Evolutionary conservation across 768 basidiomycete species (phyloP), one percentile per base, ranked within the genome.

Genomic region (Pisolithus microcarpus): DNA sequence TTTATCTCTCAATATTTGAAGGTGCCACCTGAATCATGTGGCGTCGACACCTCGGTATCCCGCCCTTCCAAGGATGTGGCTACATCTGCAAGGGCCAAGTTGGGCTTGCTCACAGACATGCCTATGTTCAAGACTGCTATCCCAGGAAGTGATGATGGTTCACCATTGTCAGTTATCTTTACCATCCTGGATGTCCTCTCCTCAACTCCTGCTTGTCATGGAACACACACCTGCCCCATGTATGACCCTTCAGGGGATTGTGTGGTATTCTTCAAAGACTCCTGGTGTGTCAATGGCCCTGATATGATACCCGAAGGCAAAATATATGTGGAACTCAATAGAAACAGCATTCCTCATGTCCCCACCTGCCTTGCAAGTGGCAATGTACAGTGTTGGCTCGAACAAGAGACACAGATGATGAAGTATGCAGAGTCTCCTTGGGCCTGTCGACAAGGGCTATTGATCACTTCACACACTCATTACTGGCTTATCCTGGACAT

Each of bases 1-100:
- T 71, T 67, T 55, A 57, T 70, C 37, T 59, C 51, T 51, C 53
- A 57, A 24, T 69, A 56, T 52, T 51, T 50, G 8, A 55, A 55
- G 21, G 53, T 57, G 37, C 39, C 39, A 38, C 48, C 19, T 46
- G 28, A 45, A 2, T 45, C 53, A 23, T 48, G 61, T 11, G 65
- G 68, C 5, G 30, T 50, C n/a, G 68, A 72, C 47, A 39, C 56
- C 2, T 44, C 50, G 1, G 21, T 51, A 5, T 24, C 36, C 24
- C 7, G 5, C 21, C 16, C 43, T 50, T 11, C 36, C 7, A 6
- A 15, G 8, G 16, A n/a, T 6, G 37, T 50, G 26, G 52, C 52
- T 19, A 18, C 2, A 13, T 5, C 6, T 10, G 23, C 52, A 18
- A 18, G 38, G 37, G 38, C 6, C 0, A 23, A 15, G 21, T 26